These are phyloP conservation scores for Gossypium trilobum DNA, from an alignment of 441 rosid genomes.

Conservation along the genomic window DNA sequence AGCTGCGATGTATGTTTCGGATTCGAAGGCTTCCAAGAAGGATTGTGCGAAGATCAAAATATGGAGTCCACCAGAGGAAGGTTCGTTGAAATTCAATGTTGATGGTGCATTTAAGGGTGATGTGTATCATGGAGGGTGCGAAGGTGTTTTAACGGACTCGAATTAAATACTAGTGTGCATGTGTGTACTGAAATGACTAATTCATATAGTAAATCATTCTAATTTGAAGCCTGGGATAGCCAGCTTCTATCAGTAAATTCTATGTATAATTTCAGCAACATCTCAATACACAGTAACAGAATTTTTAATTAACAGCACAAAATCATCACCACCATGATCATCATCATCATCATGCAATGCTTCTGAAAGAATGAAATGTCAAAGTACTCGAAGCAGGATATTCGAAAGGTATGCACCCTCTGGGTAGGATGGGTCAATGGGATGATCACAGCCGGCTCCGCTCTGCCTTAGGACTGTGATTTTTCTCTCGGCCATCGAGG, in stretches of 20 bases:
- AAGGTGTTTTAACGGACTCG: too few relatives aligned
- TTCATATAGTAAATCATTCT: not conserved
- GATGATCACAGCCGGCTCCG: constrained; percentile 80
- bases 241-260: not conserved
- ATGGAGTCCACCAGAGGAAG: too few relatives aligned
- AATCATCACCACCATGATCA: not conserved
- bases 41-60: too few relatives aligned
- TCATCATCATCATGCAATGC: not conserved
- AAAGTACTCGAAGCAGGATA: constrained; percentile 13
- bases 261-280: not conserved
- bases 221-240: not conserved
- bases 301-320: not conserved
- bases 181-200: not conserved
- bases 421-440: constrained; percentile 71
- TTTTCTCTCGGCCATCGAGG: constrained; percentile 54
- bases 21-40: too few relatives aligned
- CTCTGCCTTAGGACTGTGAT: constrained; percentile 54
- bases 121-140: too few relatives aligned
- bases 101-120: too few relatives aligned
- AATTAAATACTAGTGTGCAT: too few relatives aligned
- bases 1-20: too few relatives aligned
- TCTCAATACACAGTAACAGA: not conserved
- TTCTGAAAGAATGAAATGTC: not conserved
- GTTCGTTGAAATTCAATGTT: too few relatives aligned
- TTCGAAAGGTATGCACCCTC: constrained; percentile 80